phyloP scores from a whole-genome alignment of 2,329 filamentous ascomycete species.

The Stagonosporopsis chrysanthemi region DNA sequence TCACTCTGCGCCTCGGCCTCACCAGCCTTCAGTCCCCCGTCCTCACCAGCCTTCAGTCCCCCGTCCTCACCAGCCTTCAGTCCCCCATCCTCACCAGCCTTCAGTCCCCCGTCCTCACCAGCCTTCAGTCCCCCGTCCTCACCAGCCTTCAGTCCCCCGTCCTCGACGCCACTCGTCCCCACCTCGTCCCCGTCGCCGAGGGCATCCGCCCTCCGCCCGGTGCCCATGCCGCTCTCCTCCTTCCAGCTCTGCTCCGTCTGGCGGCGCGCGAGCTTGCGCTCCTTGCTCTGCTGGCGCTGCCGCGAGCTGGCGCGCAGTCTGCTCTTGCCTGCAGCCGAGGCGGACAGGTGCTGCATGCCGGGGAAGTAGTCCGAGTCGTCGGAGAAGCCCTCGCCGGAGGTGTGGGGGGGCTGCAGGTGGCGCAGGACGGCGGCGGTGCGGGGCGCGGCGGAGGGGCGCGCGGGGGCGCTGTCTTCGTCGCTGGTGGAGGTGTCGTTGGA shows the following conservation, averaged over 20 bases:
- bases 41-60: no score
- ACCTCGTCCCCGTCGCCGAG: conserved; percentile 51
- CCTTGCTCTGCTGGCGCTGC: conserved; percentile 43
- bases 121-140: no score
- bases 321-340: conserved; percentile 27
- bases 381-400: conserved; percentile 49
- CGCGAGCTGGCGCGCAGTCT: conserved; percentile 37
- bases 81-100: no score
- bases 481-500: conserved; percentile 42
- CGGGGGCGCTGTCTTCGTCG: conserved; percentile 31
- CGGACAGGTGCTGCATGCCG: conserved; percentile 43
- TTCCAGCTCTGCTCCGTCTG: conserved; percentile 53
- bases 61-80: no score
- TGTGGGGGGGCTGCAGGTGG: conserved; percentile 43
- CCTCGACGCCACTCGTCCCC: conserved; percentile 32
- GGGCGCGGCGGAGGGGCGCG: conserved; percentile 32
- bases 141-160: background rate
- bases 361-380: conserved; percentile 55
- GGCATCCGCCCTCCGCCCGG: conserved; percentile 54
- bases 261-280: conserved; percentile 45
- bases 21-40: no score
- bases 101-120: no score
- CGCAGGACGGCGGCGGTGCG: conserved; percentile 41
- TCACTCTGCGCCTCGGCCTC: no score
- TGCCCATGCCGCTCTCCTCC: conserved; percentile 57